Conservation (phyloP, 2,329 filamentous ascomycete species). For the Aureobasidium sp. region DNA sequence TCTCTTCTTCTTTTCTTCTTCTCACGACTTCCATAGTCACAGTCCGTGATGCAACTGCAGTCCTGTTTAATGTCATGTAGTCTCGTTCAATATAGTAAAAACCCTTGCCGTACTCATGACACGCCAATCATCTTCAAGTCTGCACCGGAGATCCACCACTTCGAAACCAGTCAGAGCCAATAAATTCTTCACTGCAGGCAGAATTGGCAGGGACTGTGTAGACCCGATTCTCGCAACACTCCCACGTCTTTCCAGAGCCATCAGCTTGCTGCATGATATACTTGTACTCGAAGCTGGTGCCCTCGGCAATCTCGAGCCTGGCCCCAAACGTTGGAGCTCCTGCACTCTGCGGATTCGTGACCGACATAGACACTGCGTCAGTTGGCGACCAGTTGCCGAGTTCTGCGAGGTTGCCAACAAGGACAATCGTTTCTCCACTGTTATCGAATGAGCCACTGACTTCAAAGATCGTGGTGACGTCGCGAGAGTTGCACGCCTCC, state of each 20-base stretch:
- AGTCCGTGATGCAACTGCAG: not conserved
- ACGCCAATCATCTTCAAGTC: not conserved
- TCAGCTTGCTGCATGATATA: constrained; percentile 54
- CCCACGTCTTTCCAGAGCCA: constrained; percentile 52
- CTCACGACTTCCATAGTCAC: not conserved
- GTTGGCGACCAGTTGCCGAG: constrained; percentile 54
- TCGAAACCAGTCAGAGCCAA: not conserved
- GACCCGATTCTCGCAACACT: constrained; percentile 32
- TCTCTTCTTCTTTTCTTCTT: not conserved
- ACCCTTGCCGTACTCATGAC: not conserved
- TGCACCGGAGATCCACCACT: not conserved
- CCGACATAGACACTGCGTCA: constrained; percentile 51
- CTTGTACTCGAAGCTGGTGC: constrained; percentile 58
- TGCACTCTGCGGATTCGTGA: constrained; percentile 49
- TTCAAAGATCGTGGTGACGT: not conserved
- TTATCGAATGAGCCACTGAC: constrained; percentile 37
- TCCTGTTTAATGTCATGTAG: not conserved
- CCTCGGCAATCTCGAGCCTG: constrained; percentile 48
- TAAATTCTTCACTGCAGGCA: not conserved
- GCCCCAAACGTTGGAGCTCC: constrained; percentile 43
- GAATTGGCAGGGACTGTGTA: not conserved
- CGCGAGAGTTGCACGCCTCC: not conserved
- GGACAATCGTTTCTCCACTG: constrained; percentile 57
- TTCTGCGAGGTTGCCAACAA: constrained; percentile 53
- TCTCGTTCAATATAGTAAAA: not conserved